These are phyloP conservation scores for Phytophthora citrophthora DNA, from an alignment of 352 stramenopile genomes.

Conservation along the genomic window DNA sequence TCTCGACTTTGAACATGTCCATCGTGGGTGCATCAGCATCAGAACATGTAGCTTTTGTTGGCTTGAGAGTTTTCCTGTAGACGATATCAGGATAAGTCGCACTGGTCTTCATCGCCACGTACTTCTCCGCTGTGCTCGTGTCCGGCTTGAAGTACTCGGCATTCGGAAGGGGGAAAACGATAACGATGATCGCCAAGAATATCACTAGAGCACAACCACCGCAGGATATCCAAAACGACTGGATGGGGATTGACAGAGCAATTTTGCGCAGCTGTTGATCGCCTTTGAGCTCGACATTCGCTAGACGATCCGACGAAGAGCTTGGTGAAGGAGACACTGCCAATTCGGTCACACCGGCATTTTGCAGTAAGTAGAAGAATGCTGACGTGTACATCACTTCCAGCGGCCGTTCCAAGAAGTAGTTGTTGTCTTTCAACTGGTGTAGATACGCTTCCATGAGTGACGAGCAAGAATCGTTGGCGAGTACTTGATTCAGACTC, in stretches of 20 bases:
- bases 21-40: conserved; percentile 9
- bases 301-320: conserved; percentile 22
- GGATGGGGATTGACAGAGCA: conserved; percentile 33
- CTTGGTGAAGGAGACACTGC: conserved; percentile 4
- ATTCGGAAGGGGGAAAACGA: conserved; percentile 31
- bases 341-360: conserved; percentile 41
- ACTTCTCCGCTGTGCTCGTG: conserved; percentile 35
- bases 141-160: conserved; percentile 35
- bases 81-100: conserved; percentile 30
- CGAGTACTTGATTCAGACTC: conserved; percentile 24
- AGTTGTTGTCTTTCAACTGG: conserved; percentile 46
- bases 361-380: conserved; percentile 52
- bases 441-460: conserved; percentile 52
- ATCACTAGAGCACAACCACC: conserved; percentile 31
- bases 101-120: conserved; percentile 30
- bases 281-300: conserved; percentile 42
- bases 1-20: conserved; percentile 23
- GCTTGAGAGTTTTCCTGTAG: conserved; percentile 36
- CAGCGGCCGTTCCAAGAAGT: conserved; percentile 41
- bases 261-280: conserved; percentile 39
- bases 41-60: not conserved
- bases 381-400: conserved; percentile 52
- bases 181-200: conserved; percentile 22
- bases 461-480: conserved; percentile 36
- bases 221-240: conserved; percentile 43